phyloP scores from a whole-genome alignment of 495 filamentous ascomycete species.

The Parachaetomium inaequale region DNA sequence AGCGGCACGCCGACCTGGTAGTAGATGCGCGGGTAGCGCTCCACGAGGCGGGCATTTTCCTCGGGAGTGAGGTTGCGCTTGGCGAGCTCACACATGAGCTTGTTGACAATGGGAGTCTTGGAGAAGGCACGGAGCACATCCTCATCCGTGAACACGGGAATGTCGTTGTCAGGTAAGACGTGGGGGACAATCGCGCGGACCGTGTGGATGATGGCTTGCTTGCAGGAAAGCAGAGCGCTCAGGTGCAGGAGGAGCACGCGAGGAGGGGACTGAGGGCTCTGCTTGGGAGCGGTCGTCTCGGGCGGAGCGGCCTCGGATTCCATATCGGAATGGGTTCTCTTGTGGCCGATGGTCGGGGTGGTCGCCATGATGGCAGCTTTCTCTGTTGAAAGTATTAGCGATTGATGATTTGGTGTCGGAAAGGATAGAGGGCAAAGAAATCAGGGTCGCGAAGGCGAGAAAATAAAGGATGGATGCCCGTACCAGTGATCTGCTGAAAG shows the following conservation, averaged over 20 bases:
- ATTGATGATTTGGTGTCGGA: neutral
- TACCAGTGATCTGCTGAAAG: neutral
- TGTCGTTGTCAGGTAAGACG: neutral
- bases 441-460: too few species aligned
- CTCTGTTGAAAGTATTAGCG: neutral
- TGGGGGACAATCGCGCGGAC: neutral
- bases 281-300: neutral
- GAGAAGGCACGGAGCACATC: neutral
- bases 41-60: neutral
- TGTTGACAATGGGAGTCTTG: neutral
- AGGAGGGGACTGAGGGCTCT: neutral
- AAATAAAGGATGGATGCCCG: neutral
- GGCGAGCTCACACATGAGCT: neutral
- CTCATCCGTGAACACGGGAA: neutral
- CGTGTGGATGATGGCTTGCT: neutral
- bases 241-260: neutral
- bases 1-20: neutral
- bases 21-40: neutral
- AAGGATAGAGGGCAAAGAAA: too few species aligned
- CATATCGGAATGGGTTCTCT: neutral
- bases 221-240: neutral
- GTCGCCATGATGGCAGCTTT: neutral
- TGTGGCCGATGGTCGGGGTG: neutral
- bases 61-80: neutral
- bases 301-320: neutral